Evolutionary conservation across 371 early-diverging fungal species (phyloP).

Genomic region (Mortierella sp.): DNA sequence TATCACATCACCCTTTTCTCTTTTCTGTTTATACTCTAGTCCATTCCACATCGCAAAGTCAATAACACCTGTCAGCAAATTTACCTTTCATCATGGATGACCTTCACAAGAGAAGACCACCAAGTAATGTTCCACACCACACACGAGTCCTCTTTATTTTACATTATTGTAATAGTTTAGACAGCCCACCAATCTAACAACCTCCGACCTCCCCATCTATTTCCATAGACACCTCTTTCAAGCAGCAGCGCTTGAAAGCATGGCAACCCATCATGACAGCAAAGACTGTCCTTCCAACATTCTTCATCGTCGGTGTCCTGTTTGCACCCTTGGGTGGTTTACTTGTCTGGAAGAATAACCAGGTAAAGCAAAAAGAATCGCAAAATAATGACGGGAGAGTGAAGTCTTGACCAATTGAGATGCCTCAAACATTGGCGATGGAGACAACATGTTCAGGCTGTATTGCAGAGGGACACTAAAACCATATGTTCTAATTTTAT

Average conservation of each 20-base stretch:
- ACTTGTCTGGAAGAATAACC: slow-evolving; percentile 74
- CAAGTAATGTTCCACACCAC: slow-evolving; percentile 29
- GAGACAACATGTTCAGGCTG: background rate
- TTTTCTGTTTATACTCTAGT: background rate
- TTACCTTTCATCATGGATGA: slow-evolving; percentile 42
- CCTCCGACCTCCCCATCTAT: background rate
- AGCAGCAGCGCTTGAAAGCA: slow-evolving; percentile 96
- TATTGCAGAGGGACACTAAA: background rate
- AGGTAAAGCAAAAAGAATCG: slow-evolving; percentile 57
- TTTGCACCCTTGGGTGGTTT: slow-evolving; percentile 93
- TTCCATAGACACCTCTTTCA: slow-evolving; percentile 89
- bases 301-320: slow-evolving; percentile 90
- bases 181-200: background rate
- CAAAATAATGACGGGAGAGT: too few relatives aligned
- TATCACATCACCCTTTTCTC: too few relatives aligned
- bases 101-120: slow-evolving; percentile 49
- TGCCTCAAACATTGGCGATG: too few relatives aligned
- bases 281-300: slow-evolving; percentile 91
- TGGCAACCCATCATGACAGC: slow-evolving; percentile 99
- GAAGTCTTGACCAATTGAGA: too few relatives aligned
- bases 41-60: background rate
- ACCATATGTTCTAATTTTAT: background rate
- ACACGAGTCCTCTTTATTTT: too few relatives aligned
- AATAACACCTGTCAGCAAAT: background rate
- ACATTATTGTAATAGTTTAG: too few relatives aligned